Evolutionary conservation across 1,139 yeast genomes (phyloP), one percentile per base, ranked within the genome.

Genomic region (Debaryomyces coudertii): DNA sequence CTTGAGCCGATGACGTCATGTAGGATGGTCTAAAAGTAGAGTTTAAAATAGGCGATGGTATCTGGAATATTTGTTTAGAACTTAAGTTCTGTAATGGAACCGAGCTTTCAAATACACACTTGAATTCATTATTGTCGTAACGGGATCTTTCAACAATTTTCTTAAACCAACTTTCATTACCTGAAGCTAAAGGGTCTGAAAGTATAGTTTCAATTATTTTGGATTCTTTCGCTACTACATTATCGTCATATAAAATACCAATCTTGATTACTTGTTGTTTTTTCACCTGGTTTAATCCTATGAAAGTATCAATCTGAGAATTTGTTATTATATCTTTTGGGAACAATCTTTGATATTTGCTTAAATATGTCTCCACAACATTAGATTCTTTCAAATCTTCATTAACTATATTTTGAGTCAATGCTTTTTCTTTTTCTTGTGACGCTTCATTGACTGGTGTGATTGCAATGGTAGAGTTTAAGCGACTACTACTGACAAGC

Each of bases 111-210:
- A 31, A 1, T 14, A 53, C 49, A 43, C 54, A 63, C 9, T 44
- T 44, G 45, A 69, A 66, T 11, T 42, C 44, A 43, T 60, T 59
- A 40, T 60, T 63, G 2, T 44, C 46, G 1, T 43, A 34, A 22
- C 59, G 52, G 15, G 57, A 40, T 43, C 79, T 58, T 2, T 48
- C 43, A 4, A 44, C 53, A 4, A 76, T 49, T 20, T 53, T 44
- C 6, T 58, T 44, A 30, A 66, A 69, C 79, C 79, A 73, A 7
- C 30, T 25, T 23, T 58, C 49, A 46, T 66, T 71, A 9, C 58
- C 58, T 5, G 60, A 59, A 6, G 79, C 65, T 47, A 76, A 61
- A 2, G 80, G 79, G 48, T 76, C 80, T 1, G 79, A 72, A 30
- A 76, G 55, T 3, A 75, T 50, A 0, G 65, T 51, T 44, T 73